A percentile compares a stretch with the other conserved stretches of the same genome.
Evolutionary conservation across 2,329 filamentous ascomycete genomes (phyloP).

Genomic region (Gremmenia infestans): DNA sequence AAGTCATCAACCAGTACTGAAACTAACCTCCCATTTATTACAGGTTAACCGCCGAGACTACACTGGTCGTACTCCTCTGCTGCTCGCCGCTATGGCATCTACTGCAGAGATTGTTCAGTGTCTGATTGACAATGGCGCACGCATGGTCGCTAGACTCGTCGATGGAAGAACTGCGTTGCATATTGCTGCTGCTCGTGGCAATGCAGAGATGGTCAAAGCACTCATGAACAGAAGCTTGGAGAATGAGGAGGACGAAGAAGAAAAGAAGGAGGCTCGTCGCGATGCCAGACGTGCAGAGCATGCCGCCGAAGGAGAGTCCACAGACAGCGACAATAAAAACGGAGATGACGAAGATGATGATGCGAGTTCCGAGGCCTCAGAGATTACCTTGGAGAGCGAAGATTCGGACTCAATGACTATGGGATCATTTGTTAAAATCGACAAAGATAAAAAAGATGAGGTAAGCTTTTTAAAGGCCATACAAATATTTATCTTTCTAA

Average conservation of each 20-base stretch:
- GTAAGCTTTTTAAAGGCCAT: conserved; percentile 20
- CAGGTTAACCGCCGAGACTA: conserved; percentile 70
- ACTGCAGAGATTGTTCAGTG: conserved; percentile 64
- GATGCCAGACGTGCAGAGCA: conserved; percentile 23
- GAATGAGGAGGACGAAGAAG: conserved; percentile 65
- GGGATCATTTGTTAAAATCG: conserved; percentile 71
- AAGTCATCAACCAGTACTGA: too few species aligned
- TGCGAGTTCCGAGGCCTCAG: conserved; percentile 34
- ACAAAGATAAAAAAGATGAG: conserved; percentile 42
- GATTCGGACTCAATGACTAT: conserved; percentile 49
- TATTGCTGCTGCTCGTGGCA: conserved; percentile 67
- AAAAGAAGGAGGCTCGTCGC: conserved; percentile 45
- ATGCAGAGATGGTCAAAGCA: conserved; percentile 62
- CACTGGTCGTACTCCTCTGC: conserved; percentile 73
- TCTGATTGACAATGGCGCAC: conserved; percentile 67
- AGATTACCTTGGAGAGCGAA: conserved; percentile 25
- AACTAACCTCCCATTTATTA: neutral
- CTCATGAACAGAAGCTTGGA: conserved; percentile 68
- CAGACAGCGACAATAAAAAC: conserved; percentile 3
- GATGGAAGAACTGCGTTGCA: conserved; percentile 83
- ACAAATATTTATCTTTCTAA: conserved; percentile 28
- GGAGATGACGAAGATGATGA: conserved; percentile 32
- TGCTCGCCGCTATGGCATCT: conserved; percentile 67
- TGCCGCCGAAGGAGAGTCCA: neutral
- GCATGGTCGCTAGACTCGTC: conserved; percentile 67